phyloP scores from a whole-genome alignment of 2,329 filamentous ascomycete species.

The Akanthomyces dipterigenus region DNA sequence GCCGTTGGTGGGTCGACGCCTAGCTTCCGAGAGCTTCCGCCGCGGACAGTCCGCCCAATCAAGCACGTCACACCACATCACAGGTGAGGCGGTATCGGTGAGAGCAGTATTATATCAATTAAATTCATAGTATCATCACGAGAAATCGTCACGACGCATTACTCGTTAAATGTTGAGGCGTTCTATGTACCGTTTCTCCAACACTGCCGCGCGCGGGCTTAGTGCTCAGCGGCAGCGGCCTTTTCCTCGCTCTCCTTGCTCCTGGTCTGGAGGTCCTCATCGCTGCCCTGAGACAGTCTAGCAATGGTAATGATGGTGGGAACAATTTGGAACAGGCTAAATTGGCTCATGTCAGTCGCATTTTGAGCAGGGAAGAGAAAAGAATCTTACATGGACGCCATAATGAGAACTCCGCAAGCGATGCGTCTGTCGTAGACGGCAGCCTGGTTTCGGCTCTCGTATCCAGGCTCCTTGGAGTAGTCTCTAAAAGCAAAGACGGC shows the following conservation, averaged over 20 bases:
- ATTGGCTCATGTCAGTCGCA: neutral
- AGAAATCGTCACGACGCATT: neutral
- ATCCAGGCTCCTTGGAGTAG: slow-evolving; percentile 9
- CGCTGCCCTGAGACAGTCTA: slow-evolving; percentile 3
- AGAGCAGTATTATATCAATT: neutral
- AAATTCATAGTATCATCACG: slow-evolving; percentile 8
- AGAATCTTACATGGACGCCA: slow-evolving; percentile 8
- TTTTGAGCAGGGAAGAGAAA: too few relatives aligned
- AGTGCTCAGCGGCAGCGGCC: neutral
- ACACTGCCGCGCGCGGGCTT: neutral
- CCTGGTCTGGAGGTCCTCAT: neutral
- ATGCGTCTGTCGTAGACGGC: slow-evolving; percentile 9
- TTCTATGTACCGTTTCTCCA: slow-evolving; percentile 4
- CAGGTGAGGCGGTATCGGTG: neutral
- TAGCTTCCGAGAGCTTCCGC: neutral
- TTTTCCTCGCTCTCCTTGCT: slow-evolving; percentile 9
- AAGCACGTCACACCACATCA: neutral
- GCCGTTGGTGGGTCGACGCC: neutral
- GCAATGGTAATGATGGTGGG: slow-evolving; percentile 8
- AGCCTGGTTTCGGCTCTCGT: slow-evolving; percentile 5
- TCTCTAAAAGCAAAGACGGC: slow-evolving; percentile 10
- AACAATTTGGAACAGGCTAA: slow-evolving; percentile 7
- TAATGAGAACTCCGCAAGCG: slow-evolving; percentile 8
- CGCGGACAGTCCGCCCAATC: too few relatives aligned
- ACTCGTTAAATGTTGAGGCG: neutral